Evolutionary conservation across 140 eudicot genomes (phyloP).

Genomic region (Oenanthe javanica): DNA sequence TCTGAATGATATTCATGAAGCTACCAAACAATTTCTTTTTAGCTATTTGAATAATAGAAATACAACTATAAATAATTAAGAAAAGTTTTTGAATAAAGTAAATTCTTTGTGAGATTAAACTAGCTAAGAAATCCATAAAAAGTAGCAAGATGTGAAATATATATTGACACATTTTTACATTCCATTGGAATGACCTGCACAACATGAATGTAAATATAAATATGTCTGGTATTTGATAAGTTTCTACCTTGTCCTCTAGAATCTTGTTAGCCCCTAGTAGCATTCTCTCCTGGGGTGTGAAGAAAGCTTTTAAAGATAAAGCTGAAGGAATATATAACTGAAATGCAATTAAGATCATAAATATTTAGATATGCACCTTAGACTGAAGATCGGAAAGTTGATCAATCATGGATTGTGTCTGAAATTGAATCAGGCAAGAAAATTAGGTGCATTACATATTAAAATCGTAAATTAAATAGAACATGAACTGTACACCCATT

Average conservation of each 20-base stretch:
- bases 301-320: conserved; percentile 1
- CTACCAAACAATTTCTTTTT: conserved; percentile 23
- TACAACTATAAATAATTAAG: background rate
- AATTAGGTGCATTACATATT: background rate
- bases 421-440: conserved; percentile 6
- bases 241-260: conserved; percentile 57
- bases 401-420: conserved; percentile 92
- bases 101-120: background rate
- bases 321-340: background rate
- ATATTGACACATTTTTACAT: background rate
- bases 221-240: no score
- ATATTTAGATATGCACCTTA: conserved; percentile 37
- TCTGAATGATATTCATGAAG: conserved; percentile 61
- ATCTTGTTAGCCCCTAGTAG: conserved; percentile 69
- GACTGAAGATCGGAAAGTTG: conserved; percentile 83
- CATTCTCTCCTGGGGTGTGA: conserved; percentile 55
- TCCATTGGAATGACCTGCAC: background rate
- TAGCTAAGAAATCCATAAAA: background rate
- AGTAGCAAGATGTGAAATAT: background rate
- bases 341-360: background rate
- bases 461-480: background rate
- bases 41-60: background rate
- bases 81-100: background rate
- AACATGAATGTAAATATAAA: background rate
- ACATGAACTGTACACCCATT: background rate